Evolutionary conservation across 345 rosid species (phyloP).

Genomic region (Dipteronia sinensis): DNA sequence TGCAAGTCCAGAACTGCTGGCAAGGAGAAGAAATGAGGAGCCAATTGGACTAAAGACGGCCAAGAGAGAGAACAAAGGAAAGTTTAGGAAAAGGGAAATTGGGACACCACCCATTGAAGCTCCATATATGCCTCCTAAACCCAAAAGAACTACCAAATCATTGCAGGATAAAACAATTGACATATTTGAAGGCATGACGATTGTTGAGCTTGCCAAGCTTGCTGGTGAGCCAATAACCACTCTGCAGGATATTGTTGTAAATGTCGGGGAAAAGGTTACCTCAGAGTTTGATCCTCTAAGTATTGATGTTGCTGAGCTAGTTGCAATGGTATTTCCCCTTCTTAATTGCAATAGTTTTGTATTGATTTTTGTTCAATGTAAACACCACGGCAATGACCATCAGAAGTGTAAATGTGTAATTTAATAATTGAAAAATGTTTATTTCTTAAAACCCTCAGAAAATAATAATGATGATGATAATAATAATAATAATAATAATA

Average conservation of each 20-base stretch:
- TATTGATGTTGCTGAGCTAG: conserved; percentile 80
- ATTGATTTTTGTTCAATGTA: not conserved
- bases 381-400: not conserved
- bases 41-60: conserved; percentile 48
- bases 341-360: not conserved
- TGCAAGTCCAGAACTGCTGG: conserved; percentile 53
- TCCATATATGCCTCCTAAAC: conserved; percentile 72
- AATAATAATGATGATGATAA: no score
- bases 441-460: not conserved
- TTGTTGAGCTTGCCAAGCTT: conserved; percentile 76
- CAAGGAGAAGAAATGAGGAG: conserved; percentile 46
- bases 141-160: conserved; percentile 45
- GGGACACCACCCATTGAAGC: conserved; percentile 71
- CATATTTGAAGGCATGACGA: conserved; percentile 85
- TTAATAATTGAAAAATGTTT: not conserved
- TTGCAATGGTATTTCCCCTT: conserved; percentile 66
- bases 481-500: no score
- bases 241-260: conserved; percentile 67
- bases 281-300: conserved; percentile 81
- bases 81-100: conserved; percentile 57
- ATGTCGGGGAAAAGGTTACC: conserved; percentile 74
- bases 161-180: conserved; percentile 62
- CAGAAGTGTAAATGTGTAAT: not conserved
- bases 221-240: conserved; percentile 56
- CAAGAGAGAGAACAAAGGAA: conserved; percentile 56